Evolutionary conservation across 78 protist genomes (phyloP).

Genomic region (Dictyostelium citrinum): DNA sequence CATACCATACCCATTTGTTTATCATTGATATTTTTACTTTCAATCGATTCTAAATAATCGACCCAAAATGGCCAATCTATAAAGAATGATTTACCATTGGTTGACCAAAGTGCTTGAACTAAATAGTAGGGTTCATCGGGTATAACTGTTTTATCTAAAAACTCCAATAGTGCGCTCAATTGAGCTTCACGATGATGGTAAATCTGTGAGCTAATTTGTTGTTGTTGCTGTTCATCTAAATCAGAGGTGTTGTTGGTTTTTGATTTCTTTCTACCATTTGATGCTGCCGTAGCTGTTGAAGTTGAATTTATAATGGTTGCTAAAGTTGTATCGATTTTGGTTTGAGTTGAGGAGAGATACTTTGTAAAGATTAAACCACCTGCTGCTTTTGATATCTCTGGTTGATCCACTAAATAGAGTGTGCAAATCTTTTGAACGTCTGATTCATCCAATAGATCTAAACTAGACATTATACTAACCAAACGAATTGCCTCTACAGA

Average conservation of each 20-base stretch:
- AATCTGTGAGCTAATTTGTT: background rate
- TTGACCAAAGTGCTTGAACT: conserved; percentile 14
- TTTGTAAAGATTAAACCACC: conserved; percentile 7
- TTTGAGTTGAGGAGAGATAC: background rate
- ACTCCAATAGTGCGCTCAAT: conserved; percentile 8
- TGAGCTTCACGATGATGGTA: conserved; percentile 17
- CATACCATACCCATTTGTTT: background rate
- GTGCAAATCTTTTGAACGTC: background rate
- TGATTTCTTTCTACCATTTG: background rate
- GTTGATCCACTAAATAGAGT: conserved; percentile 21
- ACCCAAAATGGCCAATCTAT: conserved; percentile 48
- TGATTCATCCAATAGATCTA: conserved; percentile 5
- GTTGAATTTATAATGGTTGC: background rate
- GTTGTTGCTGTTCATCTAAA: background rate
- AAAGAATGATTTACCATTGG: background rate
- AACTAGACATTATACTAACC: background rate
- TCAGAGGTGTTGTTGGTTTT: background rate
- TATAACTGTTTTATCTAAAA: background rate
- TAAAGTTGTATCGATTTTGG: background rate
- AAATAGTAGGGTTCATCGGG: conserved; percentile 26
- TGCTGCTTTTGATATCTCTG: background rate
- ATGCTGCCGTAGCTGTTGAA: background rate
- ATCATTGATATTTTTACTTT: background rate
- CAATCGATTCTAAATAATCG: background rate
- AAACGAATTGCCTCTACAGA: conserved; percentile 20